Evolutionary conservation across 495 filamentous ascomycete species (phyloP).

Genomic region (Astrocystis sublimbata): DNA sequence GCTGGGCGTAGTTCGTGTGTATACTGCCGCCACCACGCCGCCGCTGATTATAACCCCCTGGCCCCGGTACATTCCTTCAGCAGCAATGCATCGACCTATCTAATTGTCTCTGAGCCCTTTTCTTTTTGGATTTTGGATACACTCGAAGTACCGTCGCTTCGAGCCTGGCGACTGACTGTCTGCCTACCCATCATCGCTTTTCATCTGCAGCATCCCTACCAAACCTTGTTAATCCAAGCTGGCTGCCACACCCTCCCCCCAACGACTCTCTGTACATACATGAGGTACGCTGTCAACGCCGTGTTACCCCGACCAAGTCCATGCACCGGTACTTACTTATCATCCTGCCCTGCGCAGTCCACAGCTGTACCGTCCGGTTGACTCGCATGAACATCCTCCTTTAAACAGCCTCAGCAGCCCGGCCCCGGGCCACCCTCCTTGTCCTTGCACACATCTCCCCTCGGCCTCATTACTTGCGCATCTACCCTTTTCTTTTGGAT

Average conservation of each 20-base stretch:
- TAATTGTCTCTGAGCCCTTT: constrained; percentile 5
- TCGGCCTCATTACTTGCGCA: constrained; percentile 1
- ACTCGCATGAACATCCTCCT: constrained; percentile 17
- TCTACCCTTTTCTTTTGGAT: neutral
- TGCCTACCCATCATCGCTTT: no score
- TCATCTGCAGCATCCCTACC: constrained; percentile 8
- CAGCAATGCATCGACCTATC: no score
- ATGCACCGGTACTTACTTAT: neutral
- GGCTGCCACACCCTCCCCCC: neutral
- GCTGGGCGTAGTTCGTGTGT: no score
- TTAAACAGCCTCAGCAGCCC: constrained; percentile 13
- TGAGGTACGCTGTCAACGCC: constrained; percentile 5
- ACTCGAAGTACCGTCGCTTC: constrained; percentile 12
- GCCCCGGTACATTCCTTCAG: neutral
- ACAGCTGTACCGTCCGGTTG: neutral
- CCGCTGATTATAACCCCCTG: neutral
- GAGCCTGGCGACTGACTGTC: neutral
- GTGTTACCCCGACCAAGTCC: constrained; percentile 1
- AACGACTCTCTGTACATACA: no score
- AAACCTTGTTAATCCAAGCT: neutral
- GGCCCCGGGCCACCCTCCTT: constrained; percentile 1
- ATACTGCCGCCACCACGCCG: neutral
- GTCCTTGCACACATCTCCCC: constrained; percentile 9
- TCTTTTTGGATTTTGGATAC: no score
- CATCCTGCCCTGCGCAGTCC: constrained; percentile 2